Conservation (phyloP, 176 grass and related monocot genomes). For the Aegilops tauschii region DNA sequence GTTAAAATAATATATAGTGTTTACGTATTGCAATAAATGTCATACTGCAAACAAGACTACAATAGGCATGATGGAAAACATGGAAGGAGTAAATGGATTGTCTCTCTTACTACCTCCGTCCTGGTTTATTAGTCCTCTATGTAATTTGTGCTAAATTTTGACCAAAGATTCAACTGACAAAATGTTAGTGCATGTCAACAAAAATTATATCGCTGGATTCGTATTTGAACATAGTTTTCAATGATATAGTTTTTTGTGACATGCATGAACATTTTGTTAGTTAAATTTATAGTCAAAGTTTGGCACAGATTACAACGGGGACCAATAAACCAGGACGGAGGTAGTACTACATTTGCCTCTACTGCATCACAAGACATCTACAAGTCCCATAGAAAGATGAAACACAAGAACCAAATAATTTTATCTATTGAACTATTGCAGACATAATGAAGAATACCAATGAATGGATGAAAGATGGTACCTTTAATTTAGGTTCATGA, state of each 20-base stretch:
- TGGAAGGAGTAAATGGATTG: conserved; percentile 7
- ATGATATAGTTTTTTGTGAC: too few species aligned
- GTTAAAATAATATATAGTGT: background rate
- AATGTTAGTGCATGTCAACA: too few species aligned
- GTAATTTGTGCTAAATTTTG: too few species aligned
- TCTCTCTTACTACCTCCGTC: background rate
- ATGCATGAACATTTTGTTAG: too few species aligned
- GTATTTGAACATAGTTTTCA: too few species aligned
- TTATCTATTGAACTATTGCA: background rate
- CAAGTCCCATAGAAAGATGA: background rate
- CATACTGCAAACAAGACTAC: background rate
- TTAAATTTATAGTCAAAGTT: too few species aligned
- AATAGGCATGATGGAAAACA: background rate
- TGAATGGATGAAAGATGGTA: conserved; percentile 36
- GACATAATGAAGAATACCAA: background rate
- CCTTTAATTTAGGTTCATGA: conserved; percentile 95
- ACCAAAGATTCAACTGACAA: too few species aligned
- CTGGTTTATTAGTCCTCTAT: too few species aligned
- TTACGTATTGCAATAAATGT: background rate
- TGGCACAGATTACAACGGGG: too few species aligned
- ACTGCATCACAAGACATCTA: background rate
- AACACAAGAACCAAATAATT: background rate
- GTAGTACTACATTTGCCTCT: background rate
- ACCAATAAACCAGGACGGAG: too few species aligned
- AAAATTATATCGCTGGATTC: too few species aligned